phyloP scores from a whole-genome alignment of 805 yeast genomes.

The Ogataea parapolymorpha region DNA sequence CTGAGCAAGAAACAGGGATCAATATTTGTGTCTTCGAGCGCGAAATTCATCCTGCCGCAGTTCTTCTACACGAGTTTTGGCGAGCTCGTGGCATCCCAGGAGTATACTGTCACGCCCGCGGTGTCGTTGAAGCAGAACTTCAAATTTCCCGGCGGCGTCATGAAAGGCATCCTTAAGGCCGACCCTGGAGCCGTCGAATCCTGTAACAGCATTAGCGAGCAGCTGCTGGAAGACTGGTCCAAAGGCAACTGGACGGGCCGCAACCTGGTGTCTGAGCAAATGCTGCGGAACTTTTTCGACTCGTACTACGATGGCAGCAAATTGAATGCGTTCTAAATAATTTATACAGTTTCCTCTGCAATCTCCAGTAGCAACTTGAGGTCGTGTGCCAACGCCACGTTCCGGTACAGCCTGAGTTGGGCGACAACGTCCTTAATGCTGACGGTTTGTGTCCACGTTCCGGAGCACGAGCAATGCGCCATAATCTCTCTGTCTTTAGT shows the following conservation, averaged over 20 bases:
- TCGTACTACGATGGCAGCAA: conserved; percentile 19
- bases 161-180: conserved; percentile 19
- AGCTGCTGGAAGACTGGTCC: conserved; percentile 17
- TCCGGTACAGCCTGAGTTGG: conserved; percentile 47
- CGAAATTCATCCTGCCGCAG: conserved; percentile 19
- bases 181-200: conserved; percentile 13
- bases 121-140: conserved; percentile 10
- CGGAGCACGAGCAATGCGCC: conserved; percentile 82
- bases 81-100: conserved; percentile 13
- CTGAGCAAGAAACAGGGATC: conserved; percentile 7
- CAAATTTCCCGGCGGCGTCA: conserved; percentile 13
- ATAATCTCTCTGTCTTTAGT: conserved; percentile 68
- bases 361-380: conserved; percentile 49
- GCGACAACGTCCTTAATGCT: conserved; percentile 41
- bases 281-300: conserved; percentile 10
- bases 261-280: conserved; percentile 5
- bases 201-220: conserved; percentile 19
- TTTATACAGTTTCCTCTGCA: conserved; percentile 24
- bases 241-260: conserved; percentile 6
- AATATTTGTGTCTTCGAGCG: conserved; percentile 10
- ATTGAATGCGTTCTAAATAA: conserved; percentile 4
- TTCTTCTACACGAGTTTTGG: conserved; percentile 10
- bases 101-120: conserved; percentile 7
- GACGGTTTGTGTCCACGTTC: conserved; percentile 68
- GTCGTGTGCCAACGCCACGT: conserved; percentile 58